Percentiles rank a stretch among this genome's conserved stretches.
phyloP scores from a whole-genome alignment of 805 yeast genomes.

The Pichia eremophila region DNA sequence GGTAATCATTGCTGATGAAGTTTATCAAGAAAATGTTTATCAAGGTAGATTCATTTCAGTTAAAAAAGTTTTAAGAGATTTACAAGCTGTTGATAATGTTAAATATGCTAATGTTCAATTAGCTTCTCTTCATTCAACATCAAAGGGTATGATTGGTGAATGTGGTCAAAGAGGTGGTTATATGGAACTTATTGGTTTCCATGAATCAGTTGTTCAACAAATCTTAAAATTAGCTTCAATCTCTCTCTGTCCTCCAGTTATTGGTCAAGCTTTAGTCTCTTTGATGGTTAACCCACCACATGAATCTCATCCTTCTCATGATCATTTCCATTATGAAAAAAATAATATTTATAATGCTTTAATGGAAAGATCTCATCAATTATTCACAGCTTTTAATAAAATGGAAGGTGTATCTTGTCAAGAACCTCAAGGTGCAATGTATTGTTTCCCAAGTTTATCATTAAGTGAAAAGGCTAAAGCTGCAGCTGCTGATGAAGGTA shows the following conservation, averaged over 20 bases:
- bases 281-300: constrained; percentile 89
- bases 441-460: constrained; percentile 74
- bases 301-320: constrained; percentile 67
- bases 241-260: constrained; percentile 86
- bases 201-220: constrained; percentile 55
- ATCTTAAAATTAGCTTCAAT: constrained; percentile 83
- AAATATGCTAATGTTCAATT: constrained; percentile 65
- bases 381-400: constrained; percentile 60
- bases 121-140: constrained; percentile 93
- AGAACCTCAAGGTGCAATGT: constrained; percentile 96
- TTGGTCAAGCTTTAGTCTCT: constrained; percentile 91
- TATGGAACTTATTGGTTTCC: constrained; percentile 86
- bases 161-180: constrained; percentile 99
- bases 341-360: constrained; percentile 52
- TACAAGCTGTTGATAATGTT: constrained; percentile 43
- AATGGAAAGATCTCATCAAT: constrained; percentile 47
- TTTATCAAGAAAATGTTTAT: constrained; percentile 89
- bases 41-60: constrained; percentile 75
- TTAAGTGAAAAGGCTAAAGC: constrained; percentile 56
- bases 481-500: constrained; percentile 46
- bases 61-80: constrained; percentile 63
- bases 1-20: constrained; percentile 93
- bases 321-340: constrained; percentile 55
- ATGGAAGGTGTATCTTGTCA: constrained; percentile 83
- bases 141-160: constrained; percentile 96